These are phyloP conservation scores for Tylopilus intermedius DNA, from an alignment of 768 basidiomycete species.

Conservation along the genomic window DNA sequence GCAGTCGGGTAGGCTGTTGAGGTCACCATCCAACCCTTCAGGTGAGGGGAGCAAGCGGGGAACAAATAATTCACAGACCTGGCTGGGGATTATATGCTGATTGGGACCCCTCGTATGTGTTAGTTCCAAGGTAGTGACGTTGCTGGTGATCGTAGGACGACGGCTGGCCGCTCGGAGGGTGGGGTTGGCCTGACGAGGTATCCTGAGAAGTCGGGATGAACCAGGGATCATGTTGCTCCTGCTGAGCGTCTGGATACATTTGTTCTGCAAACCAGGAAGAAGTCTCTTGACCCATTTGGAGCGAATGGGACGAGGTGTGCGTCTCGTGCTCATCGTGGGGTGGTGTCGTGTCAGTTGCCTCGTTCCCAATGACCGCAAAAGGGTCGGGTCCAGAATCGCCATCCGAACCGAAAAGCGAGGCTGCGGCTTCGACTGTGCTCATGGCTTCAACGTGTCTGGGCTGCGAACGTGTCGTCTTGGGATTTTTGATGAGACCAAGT, in stretches of 20 bases:
- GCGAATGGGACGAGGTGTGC: constrained; percentile 21
- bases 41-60: constrained; percentile 1
- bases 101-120: constrained; percentile 20
- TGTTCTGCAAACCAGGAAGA: constrained; percentile 38
- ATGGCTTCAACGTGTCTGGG: constrained; percentile 39
- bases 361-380: constrained; percentile 55
- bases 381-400: constrained; percentile 55
- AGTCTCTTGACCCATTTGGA: constrained; percentile 32
- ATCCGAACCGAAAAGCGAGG: constrained; percentile 71
- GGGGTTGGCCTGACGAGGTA: constrained; percentile 12
- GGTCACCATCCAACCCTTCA: constrained; percentile 9
- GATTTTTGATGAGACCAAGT: constrained; percentile 13
- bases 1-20: constrained; percentile 10
- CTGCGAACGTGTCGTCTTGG: constrained; percentile 8
- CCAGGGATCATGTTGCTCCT: constrained; percentile 27
- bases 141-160: constrained; percentile 28
- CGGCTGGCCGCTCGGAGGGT: constrained; percentile 7
- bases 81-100: constrained; percentile 13
- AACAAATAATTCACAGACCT: constrained; percentile 20
- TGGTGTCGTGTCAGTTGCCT: constrained; percentile 29
- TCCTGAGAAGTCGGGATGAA: constrained; percentile 20
- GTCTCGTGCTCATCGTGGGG: constrained; percentile 21
- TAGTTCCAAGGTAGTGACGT: constrained; percentile 29
- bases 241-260: constrained; percentile 26
- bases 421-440: constrained; percentile 71